Percentiles rank a stretch among this genome's conserved stretches.
These are phyloP conservation scores for Mucor irregularis DNA, from an alignment of 371 early-diverging fungal genomes.

Conservation along the genomic window DNA sequence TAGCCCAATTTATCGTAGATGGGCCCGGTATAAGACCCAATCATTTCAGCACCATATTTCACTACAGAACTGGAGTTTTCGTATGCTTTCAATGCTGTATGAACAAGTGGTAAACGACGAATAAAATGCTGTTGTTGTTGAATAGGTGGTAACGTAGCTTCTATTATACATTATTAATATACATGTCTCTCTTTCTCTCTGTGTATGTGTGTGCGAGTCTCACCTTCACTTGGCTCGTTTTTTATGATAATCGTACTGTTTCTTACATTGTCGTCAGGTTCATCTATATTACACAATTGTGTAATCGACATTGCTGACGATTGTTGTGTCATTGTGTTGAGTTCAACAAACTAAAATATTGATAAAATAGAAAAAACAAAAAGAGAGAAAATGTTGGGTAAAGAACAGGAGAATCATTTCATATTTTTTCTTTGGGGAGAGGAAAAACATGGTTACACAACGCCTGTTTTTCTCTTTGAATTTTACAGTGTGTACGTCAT, in stretches of 20 bases:
- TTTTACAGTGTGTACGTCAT: too few relatives aligned
- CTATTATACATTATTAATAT: not conserved
- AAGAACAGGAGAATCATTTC: not conserved
- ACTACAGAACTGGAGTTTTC: slow-evolving; percentile 66
- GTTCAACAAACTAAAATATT: too few relatives aligned
- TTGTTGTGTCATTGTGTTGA: slow-evolving; percentile 11
- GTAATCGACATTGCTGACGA: slow-evolving; percentile 39
- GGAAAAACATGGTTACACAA: too few relatives aligned
- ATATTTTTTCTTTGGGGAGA: too few relatives aligned
- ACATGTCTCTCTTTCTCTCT: not conserved
- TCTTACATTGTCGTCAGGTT: not conserved
- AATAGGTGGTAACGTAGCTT: not conserved
- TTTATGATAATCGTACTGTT: too few relatives aligned
- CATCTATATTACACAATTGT: slow-evolving; percentile 22
- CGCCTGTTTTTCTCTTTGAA: too few relatives aligned
- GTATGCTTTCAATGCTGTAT: slow-evolving; percentile 74
- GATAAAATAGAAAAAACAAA: slow-evolving; percentile 9
- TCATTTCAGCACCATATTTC: slow-evolving; percentile 70
- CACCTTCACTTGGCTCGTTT: slow-evolving; percentile 40
- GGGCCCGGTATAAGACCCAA: slow-evolving; percentile 68
- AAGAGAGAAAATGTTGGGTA: slow-evolving; percentile 11
- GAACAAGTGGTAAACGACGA: slow-evolving; percentile 77
- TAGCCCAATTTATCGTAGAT: slow-evolving; percentile 46
- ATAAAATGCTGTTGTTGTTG: slow-evolving; percentile 54
- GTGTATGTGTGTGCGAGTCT: not conserved